Base-by-base conservation (phyloP, 2,329 filamentous ascomycete species). In the Hirsutella minnesotensis region DNA sequence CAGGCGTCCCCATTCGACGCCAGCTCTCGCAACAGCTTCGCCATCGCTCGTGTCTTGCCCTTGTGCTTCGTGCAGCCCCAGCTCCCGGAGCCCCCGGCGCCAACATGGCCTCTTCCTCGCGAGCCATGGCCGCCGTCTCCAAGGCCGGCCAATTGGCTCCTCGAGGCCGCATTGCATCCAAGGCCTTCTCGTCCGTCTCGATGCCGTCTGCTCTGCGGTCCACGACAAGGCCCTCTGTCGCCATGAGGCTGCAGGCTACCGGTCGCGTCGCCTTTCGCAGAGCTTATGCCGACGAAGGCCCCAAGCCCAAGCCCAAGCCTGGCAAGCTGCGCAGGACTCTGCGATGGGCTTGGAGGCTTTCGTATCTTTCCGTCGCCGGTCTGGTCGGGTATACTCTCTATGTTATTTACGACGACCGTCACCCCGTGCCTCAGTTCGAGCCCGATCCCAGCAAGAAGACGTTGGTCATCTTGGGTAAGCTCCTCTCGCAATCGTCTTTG, bases 401-500 rank as follows among this genome's bases (percentile, higher is more conserved):
- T 63, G 77, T 77, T 58, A 83, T 95, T 67, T 95, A 89, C 65
- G 70, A 81, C 40, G 79, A 86, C 61, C 81, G 86, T 55, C 77
- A 94, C 63, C 90, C 90, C 9, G 73, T 74, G 35, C 83, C 89
- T 42, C 92, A 96, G 69, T 68, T 75, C 46, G 70, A 78, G 49
- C 80, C 85, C 16, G 87, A 95, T 64, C 85, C 89, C 44, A 73
- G 60, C 56, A 98, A 96, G 83, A 98, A 98, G 77, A 98, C 89
- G 10, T 74, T 98, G 44, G 92, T 98, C 38, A 80, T 98, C 52
- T 77, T 98, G 44, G 92, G 92, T 95, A 77, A 61, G 66, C 15
- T 10, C 1, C 33, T 9, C 16, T 18, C 2, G 9, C 15, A 4
- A 9, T 18, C 33, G 15, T 18, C n/a, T 18, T 18, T 9, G 13